Base-by-base conservation (phyloP, 2,329 filamentous ascomycete species). In the Cryphonectria nitschkei region DNA sequence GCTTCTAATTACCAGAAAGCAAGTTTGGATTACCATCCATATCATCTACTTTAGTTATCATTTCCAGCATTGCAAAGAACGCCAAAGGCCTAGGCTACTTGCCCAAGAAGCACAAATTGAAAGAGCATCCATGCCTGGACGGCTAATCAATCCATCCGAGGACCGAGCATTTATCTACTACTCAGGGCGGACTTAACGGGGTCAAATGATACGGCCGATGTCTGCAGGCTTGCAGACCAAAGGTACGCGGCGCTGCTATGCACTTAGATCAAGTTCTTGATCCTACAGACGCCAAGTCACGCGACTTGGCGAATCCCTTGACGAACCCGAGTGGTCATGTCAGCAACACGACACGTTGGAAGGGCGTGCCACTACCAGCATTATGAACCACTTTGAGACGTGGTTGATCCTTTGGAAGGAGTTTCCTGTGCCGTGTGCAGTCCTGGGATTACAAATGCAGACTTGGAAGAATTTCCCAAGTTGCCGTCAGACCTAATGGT, bases 221-320 rank as follows among this genome's bases (percentile, higher is more conserved):
- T 29, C 26, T 16, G 4, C 11, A 32, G 26, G 26, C 26, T 1
- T 32, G 13, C 26, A 56, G 13, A 13, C 6, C 29, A 58, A 32
- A 32, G 22, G 46, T 50, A n/a, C 4, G 29, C 54, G 22, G 29
- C 26, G 14, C 29, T 34, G 46, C 7, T 50, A 9, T 3, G 22
- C 9, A 8, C 14, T 14, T 29, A 7, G 14, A 58, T 58, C 13
- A 5, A 58, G 54, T 2, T 8, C 2, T 32, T 32, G 54, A 37
- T 61, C 58, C 58, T n/a, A 61, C 34, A 16, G 32, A 61, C 58
- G 58, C 58, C 32, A 39, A 61, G 58, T 61, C 58, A 61, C 58
- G 58, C 32, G 58, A 61, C 58, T 8, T 61, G 34, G 58, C 34
- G 58, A 61, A 11, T 11, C 22, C 9, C 2, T n/a, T 16, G 3